Conservation (phyloP, 108 stramenopile species). For the Cyclotella atomus region DNA sequence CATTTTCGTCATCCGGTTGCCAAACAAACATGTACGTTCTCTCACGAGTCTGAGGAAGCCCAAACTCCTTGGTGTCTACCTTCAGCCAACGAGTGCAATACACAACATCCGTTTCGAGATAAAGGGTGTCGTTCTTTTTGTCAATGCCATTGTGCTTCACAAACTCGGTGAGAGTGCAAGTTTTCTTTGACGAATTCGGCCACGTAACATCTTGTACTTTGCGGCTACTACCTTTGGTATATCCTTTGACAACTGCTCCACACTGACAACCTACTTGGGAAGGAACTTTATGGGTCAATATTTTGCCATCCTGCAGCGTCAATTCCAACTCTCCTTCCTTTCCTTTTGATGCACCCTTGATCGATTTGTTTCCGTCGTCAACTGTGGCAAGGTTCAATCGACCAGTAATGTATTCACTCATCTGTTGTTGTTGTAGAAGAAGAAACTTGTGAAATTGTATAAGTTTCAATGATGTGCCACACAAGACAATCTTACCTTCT, state of each 20-base stretch:
- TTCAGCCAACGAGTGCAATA: constrained; percentile 69
- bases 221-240: constrained; percentile 30
- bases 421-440: constrained; percentile 15
- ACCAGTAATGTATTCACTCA: constrained; percentile 83
- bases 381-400: constrained; percentile 46
- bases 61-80: constrained; percentile 79
- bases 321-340: constrained; percentile 46
- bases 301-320: constrained; percentile 23
- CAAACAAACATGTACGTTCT: constrained; percentile 81
- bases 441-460: not conserved
- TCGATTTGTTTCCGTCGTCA: constrained; percentile 44
- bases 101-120: constrained; percentile 57
- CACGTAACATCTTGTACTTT: constrained; percentile 21
- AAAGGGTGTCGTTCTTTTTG: constrained; percentile 54
- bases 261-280: constrained; percentile 63
- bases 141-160: constrained; percentile 53
- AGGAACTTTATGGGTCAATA: constrained; percentile 60
- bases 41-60: constrained; percentile 80
- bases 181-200: constrained; percentile 44
- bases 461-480: too few species aligned
- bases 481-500: constrained; percentile 24
- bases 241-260: constrained; percentile 65
- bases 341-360: constrained; percentile 39
- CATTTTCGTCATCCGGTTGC: constrained; percentile 46
- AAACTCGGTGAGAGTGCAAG: constrained; percentile 59